Evolutionary conservation across 306 rosid species (phyloP), one percentile per base, ranked within the genome.

Genomic region (Geum urbanum): DNA sequence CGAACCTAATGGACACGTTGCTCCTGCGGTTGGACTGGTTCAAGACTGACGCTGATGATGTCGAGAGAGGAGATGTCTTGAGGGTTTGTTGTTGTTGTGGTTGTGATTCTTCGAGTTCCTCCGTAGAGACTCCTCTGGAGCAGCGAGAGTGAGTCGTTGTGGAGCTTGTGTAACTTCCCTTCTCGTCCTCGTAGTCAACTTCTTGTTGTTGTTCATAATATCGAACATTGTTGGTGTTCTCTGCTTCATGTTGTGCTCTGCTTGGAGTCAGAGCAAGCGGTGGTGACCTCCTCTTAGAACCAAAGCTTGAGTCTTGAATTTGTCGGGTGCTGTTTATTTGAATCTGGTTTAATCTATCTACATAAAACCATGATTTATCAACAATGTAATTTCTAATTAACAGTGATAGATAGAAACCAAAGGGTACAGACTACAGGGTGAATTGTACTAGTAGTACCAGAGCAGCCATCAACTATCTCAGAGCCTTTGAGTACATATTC

Each of bases 401-500:
- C 11, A 11, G 27, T 12, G 3, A 16, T 15, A 35, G 8, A 35
- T 27, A 41, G 47, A 47, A 13, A 10, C 47, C 15, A 40, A 41
- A 4, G 64, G 53, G 19, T 24, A 35, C 11, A 13, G 54, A 49
- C n/a, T n/a, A n/a, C n/a, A n/a, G n/a, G n/a, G 62, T 20, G 76
- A 59, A 53, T 4, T 49, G 48, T 40, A 47, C 9, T 32, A 56
- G 7, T 39, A n/a, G n/a, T 39, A 82, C 89, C 92, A 55, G 90
- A 77, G 60, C 79, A 78, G 54, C 78, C 85, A 69, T 88, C 84
- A 0, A 86, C 78, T 2, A 92, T 84, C 55, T 90, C 88, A 44
- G 96, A 90, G 18, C 96, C 98, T 77, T 92, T 92, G 27, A 92
- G 96, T 20, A 92, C 90, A 70, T 80, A 90, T 24, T 92, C 98